A percentile compares a stretch with the other conserved stretches of the same genome.
These are phyloP conservation scores for Capsicum chinense DNA, from an alignment of 257 asterid genomes.

Conservation along the genomic window DNA sequence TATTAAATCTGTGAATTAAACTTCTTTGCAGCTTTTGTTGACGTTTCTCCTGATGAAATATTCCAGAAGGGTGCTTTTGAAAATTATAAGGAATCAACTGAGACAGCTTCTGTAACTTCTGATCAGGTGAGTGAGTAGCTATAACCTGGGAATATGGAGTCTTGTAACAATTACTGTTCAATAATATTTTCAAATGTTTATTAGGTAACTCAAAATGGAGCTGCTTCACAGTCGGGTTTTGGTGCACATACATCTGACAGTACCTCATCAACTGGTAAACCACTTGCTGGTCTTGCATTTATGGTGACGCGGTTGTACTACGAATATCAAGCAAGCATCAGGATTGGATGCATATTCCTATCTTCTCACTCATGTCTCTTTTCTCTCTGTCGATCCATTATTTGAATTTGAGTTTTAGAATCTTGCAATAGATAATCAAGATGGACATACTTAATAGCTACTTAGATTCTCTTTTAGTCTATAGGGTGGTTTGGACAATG, in stretches of 20 bases:
- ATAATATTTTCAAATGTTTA: conserved; percentile 33
- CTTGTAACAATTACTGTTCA: conserved; percentile 13
- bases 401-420: not conserved
- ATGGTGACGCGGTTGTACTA: not conserved
- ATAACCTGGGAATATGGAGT: conserved; percentile 5
- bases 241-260: conserved; percentile 49
- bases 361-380: conserved; percentile 6
- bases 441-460: conserved; percentile 1
- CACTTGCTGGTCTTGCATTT: not conserved
- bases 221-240: conserved; percentile 58
- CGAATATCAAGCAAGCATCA: not conserved
- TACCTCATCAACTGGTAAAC: conserved; percentile 52
- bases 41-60: conserved; percentile 90
- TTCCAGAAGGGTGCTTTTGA: conserved; percentile 78
- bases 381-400: not conserved
- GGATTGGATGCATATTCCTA: not conserved
- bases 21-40: conserved; percentile 76
- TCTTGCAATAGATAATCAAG: conserved; percentile 24
- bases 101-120: conserved; percentile 46
- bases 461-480: conserved; percentile 1
- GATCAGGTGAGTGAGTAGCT: conserved; percentile 51
- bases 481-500: not conserved
- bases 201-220: conserved; percentile 82
- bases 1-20: conserved; percentile 19
- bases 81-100: conserved; percentile 61